A percentile compares a stretch with the other conserved stretches of the same genome.
Conservation (phyloP, 148 eudicot species). For the Polygonum maritimum region DNA sequence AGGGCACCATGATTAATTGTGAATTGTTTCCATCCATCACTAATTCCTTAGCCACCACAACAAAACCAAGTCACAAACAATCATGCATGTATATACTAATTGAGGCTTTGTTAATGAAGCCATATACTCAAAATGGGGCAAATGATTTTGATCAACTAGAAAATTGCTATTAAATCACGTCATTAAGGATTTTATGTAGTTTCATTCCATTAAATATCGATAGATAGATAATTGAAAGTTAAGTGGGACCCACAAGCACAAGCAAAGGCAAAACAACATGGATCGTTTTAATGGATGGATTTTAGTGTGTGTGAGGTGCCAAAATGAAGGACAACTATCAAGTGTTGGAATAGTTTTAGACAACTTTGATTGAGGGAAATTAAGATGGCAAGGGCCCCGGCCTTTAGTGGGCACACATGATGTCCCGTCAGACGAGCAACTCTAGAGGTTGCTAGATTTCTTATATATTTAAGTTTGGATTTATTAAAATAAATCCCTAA, state of each 20-base stretch:
- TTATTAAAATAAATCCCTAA: too few species aligned
- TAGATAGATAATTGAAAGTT: neutral
- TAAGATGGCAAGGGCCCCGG: neutral
- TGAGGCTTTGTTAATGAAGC: too few species aligned
- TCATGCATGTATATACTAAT: neutral
- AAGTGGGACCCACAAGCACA: neutral
- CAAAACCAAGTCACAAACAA: neutral
- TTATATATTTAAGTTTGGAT: neutral
- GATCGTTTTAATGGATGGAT: neutral
- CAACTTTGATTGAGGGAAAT: neutral
- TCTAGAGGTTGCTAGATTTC: neutral
- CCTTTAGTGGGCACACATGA: slow-evolving; percentile 3
- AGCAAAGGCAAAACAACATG: neutral
- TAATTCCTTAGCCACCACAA: neutral
- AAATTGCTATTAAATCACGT: too few species aligned
- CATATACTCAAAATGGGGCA: neutral
- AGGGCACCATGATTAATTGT: neutral
- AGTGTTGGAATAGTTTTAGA: neutral
- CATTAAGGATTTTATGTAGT: neutral
- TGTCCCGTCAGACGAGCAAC: neutral
- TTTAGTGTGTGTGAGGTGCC: neutral
- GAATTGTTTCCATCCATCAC: neutral
- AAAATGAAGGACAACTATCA: neutral
- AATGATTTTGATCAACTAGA: neutral
- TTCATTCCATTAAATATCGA: neutral